Conservation (phyloP, 208 protist genomes). For the Leishmania arabica region DNA sequence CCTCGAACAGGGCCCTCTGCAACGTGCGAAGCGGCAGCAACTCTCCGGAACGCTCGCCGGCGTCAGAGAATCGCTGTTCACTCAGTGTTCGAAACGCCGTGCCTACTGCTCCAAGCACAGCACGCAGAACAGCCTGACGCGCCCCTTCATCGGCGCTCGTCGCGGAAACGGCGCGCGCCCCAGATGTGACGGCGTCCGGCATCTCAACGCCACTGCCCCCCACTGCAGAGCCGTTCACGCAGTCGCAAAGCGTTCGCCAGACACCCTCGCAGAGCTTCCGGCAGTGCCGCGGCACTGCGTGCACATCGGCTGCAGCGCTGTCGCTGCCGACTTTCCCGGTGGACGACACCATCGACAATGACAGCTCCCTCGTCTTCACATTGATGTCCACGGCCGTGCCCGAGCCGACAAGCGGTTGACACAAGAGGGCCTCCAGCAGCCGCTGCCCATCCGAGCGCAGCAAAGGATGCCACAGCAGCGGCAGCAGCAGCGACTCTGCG, state of each 20-base stretch:
- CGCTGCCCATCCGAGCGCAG: slow-evolving; percentile 20
- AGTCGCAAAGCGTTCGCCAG: slow-evolving; percentile 25
- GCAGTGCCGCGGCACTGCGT: slow-evolving; percentile 26
- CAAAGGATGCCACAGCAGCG: slow-evolving; percentile 29
- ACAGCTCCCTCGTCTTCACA: background rate
- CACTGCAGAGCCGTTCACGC: slow-evolving; percentile 13
- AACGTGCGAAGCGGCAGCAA: slow-evolving; percentile 31
- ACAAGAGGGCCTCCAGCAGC: slow-evolving; percentile 26
- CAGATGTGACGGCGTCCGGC: background rate
- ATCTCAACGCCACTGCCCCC: slow-evolving; percentile 1
- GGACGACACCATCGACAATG: background rate
- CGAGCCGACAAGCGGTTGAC: slow-evolving; percentile 17
- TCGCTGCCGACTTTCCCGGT: background rate
- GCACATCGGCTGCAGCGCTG: background rate
- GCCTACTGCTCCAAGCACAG: slow-evolving; percentile 11
- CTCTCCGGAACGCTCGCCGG: slow-evolving; percentile 9
- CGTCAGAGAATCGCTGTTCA: background rate
- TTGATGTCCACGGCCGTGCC: background rate
- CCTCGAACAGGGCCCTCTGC: slow-evolving; percentile 30
- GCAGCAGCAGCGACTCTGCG: slow-evolving; percentile 15
- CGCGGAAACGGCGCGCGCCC: background rate
- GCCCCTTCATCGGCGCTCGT: background rate
- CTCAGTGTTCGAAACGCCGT: slow-evolving; percentile 15
- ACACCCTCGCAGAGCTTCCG: slow-evolving; percentile 22
- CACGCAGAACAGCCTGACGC: slow-evolving; percentile 17